These are phyloP conservation scores for Pichia sp. DNA, from an alignment of 1,139 yeast genomes.

Conservation along the genomic window DNA sequence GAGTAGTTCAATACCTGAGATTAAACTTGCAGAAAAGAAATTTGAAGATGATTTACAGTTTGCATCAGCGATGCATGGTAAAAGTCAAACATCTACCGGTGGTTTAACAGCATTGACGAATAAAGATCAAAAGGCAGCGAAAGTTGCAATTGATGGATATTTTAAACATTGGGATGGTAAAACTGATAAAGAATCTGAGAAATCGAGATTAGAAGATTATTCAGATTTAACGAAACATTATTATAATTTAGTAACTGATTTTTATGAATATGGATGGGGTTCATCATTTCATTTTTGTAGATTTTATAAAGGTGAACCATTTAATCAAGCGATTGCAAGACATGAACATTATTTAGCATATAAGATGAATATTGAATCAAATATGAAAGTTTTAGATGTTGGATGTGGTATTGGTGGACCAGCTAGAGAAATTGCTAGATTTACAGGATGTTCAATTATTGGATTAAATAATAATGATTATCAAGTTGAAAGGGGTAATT, in stretches of 20 bases:
- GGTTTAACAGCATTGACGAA: constrained; percentile 74
- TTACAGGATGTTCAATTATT: constrained; percentile 78
- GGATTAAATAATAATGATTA: constrained; percentile 97
- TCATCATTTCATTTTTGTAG: constrained; percentile 97
- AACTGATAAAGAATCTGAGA: constrained; percentile 64
- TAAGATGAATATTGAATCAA: constrained; percentile 71
- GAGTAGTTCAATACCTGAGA: constrained; percentile 11
- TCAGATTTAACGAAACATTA: constrained; percentile 89
- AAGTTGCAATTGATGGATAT: constrained; percentile 81
- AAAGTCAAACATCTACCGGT: constrained; percentile 50
- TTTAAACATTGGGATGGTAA: constrained; percentile 96
- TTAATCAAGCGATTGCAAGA: constrained; percentile 91
- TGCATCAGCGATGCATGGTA: constrained; percentile 82
- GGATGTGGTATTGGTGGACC: constrained; percentile 99
- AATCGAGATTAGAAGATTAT: constrained; percentile 73
- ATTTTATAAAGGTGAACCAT: constrained; percentile 88
- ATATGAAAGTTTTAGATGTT: constrained; percentile 89
- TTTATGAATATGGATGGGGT: constrained; percentile 99
- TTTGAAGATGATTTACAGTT: constrained; percentile 52
- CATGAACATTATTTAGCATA: constrained; percentile 94
- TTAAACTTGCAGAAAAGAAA: constrained; percentile 34
- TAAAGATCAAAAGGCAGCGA: constrained; percentile 73
- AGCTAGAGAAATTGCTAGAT: constrained; percentile 90
- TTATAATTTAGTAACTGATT: constrained; percentile 94
- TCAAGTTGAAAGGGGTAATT: constrained; percentile 87